Base-by-base conservation (phyloP, 2,329 filamentous ascomycete species). In the Aureobasidium namibiae region DNA sequence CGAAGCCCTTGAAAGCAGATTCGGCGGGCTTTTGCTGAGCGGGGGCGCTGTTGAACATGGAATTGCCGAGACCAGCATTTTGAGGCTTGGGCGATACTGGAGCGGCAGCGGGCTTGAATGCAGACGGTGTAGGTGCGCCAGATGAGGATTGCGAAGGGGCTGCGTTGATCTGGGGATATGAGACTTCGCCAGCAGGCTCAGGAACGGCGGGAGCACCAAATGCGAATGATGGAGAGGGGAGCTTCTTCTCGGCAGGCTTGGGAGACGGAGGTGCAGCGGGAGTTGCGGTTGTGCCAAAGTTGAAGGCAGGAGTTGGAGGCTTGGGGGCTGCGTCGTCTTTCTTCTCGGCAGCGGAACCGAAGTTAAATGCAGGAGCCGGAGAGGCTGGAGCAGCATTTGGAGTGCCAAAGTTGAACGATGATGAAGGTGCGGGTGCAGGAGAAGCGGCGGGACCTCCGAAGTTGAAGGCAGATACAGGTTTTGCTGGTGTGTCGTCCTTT, bases 231-330 rank as follows among this genome's bases (percentile, higher is more conserved):
- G 52, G 52, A 14, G 52, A 48, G 9, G 54, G 54, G 14, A 48
- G 41, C 42, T 46, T 41, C 54, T 57, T 57, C 31, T 57, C 54
- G 23, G 54, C 54, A 11, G 54, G 54, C 23, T 57, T 57, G 42
- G 54, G 54, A n/a, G 54, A 57, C 13, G 42, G 23, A 31, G 52
- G 52, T n/a, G 52, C 52, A 26, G 54, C 54, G 38, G 54, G 13
- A 4, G 3, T 26, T 24, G 52, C 29, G 5, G 39, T 10, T 6
- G 42, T 29, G 24, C 53, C 53, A 38, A 57, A 57, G 16, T 39
- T 57, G 54, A 57, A 57, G 26, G 54, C 54, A 3, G 31, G 23
- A 8, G 45, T 36, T 6, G 46, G 2, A n/a, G 45, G 33, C 16
- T 38, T 52, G 4, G 23, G 48, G 36, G 48, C 46, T 36, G 41